Conservation (phyloP, 2,329 filamentous ascomycete genomes). For the Calonectria montana region DNA sequence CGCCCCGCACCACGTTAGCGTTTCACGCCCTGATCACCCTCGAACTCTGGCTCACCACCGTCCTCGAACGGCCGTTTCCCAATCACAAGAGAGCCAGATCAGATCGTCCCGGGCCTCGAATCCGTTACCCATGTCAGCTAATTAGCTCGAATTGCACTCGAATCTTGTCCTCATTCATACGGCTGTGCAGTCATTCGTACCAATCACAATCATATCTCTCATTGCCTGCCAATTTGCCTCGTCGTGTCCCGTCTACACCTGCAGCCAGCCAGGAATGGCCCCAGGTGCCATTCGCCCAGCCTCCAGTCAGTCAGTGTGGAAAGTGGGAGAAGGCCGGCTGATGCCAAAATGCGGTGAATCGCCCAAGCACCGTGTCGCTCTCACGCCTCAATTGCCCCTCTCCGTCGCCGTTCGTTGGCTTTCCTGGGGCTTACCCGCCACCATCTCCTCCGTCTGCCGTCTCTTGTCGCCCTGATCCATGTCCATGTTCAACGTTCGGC, state of each 20-base stretch:
- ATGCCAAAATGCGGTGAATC: conserved; percentile 47
- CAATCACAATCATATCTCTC: conserved; percentile 25
- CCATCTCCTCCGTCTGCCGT: conserved; percentile 5
- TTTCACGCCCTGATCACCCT: background rate
- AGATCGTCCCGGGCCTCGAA: conserved; percentile 15
- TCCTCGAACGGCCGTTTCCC: background rate
- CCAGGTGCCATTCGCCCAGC: conserved; percentile 32
- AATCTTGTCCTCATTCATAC: background rate
- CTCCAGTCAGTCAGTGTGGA: conserved; percentile 35
- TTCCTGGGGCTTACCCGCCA: conserved; percentile 29
- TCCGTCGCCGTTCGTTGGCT: conserved; percentile 23
- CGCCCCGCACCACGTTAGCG: background rate
- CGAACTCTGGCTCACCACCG: conserved; percentile 13
- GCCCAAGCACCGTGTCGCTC: conserved; percentile 27
- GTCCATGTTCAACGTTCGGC: conserved; percentile 26
- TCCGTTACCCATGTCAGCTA: conserved; percentile 18
- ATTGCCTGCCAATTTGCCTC: conserved; percentile 36
- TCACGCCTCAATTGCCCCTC: conserved; percentile 20
- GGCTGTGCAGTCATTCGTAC: conserved; percentile 8
- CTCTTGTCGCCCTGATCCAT: conserved; percentile 21
- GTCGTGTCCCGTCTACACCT: conserved; percentile 32
- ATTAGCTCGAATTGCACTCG: background rate
- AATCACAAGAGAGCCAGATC: background rate
- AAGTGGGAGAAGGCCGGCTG: conserved; percentile 35
- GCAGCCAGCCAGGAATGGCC: conserved; percentile 41